Percentiles rank a stretch among this genome's conserved stretches.
Conservation (phyloP, 2,329 filamentous ascomycete genomes). For the Diaporthe vaccinii region DNA sequence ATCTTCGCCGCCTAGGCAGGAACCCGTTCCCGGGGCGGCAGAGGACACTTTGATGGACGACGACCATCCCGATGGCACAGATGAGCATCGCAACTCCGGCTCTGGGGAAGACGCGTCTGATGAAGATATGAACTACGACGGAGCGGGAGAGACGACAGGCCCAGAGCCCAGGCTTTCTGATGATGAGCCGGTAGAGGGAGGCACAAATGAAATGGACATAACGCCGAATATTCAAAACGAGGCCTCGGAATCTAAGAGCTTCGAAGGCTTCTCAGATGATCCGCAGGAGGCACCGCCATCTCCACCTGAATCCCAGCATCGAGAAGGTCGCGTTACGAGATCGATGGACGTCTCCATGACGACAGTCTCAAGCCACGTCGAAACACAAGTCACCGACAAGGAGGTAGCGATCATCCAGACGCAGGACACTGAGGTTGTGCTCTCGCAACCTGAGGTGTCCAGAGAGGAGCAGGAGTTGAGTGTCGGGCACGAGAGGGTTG, state of each 20-base stretch:
- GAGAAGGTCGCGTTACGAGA: background rate
- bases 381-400: slow-evolving; percentile 22
- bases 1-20: background rate
- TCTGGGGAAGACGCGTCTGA: slow-evolving; percentile 13
- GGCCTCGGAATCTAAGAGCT: slow-evolving; percentile 1
- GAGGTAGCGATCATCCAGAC: background rate
- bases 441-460: background rate
- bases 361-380: slow-evolving; percentile 22
- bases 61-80: background rate
- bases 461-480: background rate
- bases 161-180: background rate
- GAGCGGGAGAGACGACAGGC: background rate
- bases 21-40: background rate
- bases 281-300: slow-evolving; percentile 28
- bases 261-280: slow-evolving; percentile 1
- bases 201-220: background rate
- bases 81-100: background rate
- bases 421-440: slow-evolving; percentile 2
- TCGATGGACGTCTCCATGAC: slow-evolving; percentile 30
- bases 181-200: background rate
- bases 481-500: background rate
- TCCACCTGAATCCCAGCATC: slow-evolving; percentile 22
- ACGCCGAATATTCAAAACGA: background rate
- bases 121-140: background rate
- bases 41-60: slow-evolving; percentile 15